Evolutionary conservation across 768 basidiomycete genomes (phyloP).

Genomic region (Calocybe gangraenosa): DNA sequence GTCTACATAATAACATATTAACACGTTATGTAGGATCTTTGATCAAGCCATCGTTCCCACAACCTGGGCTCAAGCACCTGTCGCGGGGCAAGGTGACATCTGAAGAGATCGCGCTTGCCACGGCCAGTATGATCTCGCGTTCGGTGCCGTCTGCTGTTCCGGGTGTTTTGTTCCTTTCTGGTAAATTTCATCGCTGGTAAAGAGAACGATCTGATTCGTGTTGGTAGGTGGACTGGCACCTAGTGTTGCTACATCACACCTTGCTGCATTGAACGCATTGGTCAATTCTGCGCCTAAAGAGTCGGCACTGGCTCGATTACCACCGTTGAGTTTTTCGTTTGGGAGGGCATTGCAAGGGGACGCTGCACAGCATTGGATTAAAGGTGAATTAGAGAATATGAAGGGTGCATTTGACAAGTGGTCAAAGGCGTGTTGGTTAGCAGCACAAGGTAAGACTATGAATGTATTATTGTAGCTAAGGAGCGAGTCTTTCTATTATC

Average conservation of each 20-base stretch:
- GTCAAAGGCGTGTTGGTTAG: slow-evolving; percentile 39
- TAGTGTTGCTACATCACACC: slow-evolving; percentile 33
- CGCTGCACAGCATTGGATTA: slow-evolving; percentile 41
- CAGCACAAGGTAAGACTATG: slow-evolving; percentile 32
- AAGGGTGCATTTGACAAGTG: slow-evolving; percentile 36
- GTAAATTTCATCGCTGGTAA: slow-evolving; percentile 21
- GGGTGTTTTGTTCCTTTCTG: slow-evolving; percentile 47
- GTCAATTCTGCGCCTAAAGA: slow-evolving; percentile 27
- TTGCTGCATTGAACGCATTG: slow-evolving; percentile 36
- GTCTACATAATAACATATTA: neutral
- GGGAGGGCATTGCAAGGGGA: slow-evolving; percentile 48
- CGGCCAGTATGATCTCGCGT: slow-evolving; percentile 40
- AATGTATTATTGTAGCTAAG: slow-evolving; percentile 30
- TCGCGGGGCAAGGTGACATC: slow-evolving; percentile 31
- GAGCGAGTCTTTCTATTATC: slow-evolving; percentile 78
- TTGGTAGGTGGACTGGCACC: slow-evolving; percentile 41
- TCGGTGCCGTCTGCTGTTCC: slow-evolving; percentile 42
- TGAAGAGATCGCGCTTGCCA: slow-evolving; percentile 41
- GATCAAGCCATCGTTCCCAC: slow-evolving; percentile 50
- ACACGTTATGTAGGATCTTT: slow-evolving; percentile 32
- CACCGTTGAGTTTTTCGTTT: slow-evolving; percentile 46
- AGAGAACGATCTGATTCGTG: neutral
- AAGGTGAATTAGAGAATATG: slow-evolving; percentile 37
- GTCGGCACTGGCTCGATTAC: slow-evolving; percentile 35
- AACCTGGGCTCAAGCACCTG: slow-evolving; percentile 40